These are phyloP conservation scores for Arthrinium puccinioides DNA, from an alignment of 2,329 filamentous ascomycete genomes.

Conservation along the genomic window DNA sequence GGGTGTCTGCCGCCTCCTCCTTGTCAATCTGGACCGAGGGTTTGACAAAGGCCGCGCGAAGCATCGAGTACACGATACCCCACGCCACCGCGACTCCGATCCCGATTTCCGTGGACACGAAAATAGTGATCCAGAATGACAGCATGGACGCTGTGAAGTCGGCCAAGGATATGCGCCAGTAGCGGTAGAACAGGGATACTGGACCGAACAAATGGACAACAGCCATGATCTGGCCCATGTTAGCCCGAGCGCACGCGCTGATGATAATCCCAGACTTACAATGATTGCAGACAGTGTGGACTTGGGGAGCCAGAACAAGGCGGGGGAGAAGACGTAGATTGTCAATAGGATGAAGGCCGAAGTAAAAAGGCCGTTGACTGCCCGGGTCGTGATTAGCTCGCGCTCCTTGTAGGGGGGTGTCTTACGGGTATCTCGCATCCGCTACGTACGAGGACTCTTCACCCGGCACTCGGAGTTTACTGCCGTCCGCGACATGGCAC, in stretches of 20 bases:
- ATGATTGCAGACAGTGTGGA: slow-evolving; percentile 59
- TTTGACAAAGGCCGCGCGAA: slow-evolving; percentile 46
- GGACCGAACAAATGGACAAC: slow-evolving; percentile 55
- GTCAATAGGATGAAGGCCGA: slow-evolving; percentile 54
- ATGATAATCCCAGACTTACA: slow-evolving; percentile 15
- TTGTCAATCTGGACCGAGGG: slow-evolving; percentile 8
- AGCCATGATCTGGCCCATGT: slow-evolving; percentile 42
- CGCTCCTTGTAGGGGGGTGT: too few species aligned
- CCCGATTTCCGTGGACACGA: slow-evolving; percentile 52
- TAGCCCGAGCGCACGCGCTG: not conserved
- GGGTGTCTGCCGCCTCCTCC: not conserved
- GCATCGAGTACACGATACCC: slow-evolving; percentile 53
- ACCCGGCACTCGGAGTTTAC: slow-evolving; percentile 60
- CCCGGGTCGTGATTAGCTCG: too few species aligned
- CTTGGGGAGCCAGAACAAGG: slow-evolving; percentile 62
- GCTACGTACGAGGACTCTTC: slow-evolving; percentile 51
- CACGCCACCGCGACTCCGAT: slow-evolving; percentile 54
- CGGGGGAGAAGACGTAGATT: slow-evolving; percentile 53
- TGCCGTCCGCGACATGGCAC: slow-evolving; percentile 60
- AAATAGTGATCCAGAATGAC: slow-evolving; percentile 57
- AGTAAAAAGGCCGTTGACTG: slow-evolving; percentile 53
- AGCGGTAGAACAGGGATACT: slow-evolving; percentile 51
- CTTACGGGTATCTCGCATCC: too few species aligned
- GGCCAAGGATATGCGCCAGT: slow-evolving; percentile 57
- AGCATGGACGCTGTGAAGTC: slow-evolving; percentile 59